A percentile compares a stretch with the other conserved stretches of the same genome.
phyloP scores from a whole-genome alignment of 1,284 basidiomycete genomes.

The Sporisorium iseilematis-ciliati region DNA sequence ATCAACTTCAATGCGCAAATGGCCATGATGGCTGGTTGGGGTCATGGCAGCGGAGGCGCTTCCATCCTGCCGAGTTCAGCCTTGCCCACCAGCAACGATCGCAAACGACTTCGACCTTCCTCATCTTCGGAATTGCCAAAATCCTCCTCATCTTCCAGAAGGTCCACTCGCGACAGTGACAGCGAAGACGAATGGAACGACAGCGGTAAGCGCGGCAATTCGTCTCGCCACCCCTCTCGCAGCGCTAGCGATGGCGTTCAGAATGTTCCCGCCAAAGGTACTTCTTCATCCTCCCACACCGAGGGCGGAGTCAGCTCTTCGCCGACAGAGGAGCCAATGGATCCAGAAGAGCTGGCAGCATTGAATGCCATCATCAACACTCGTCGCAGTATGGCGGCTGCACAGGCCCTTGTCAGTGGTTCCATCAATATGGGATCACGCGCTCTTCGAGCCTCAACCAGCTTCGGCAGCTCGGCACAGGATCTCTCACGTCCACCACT shows the following conservation, averaged over 20 bases:
- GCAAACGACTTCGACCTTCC: constrained; percentile 31
- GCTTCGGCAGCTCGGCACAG: constrained; percentile 36
- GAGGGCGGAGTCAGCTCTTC: constrained; percentile 16
- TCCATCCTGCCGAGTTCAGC: constrained; percentile 36
- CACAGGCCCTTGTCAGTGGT: constrained; percentile 64
- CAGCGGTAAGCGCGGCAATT: background rate
- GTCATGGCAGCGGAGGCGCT: constrained; percentile 54
- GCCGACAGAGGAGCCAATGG: constrained; percentile 53
- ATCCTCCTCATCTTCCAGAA: constrained; percentile 18
- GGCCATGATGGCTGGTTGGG: constrained; percentile 64
- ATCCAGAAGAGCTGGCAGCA: constrained; percentile 66
- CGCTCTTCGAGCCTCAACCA: constrained; percentile 26
- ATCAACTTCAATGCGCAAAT: constrained; percentile 65
- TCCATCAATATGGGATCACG: constrained; percentile 32
- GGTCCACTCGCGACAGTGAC: constrained; percentile 19
- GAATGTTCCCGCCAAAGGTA: background rate
- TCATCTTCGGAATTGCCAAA: constrained; percentile 16
- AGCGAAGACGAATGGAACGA: constrained; percentile 11
- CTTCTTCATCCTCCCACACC: background rate
- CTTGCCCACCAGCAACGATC: constrained; percentile 17
- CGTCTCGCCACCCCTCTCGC: constrained; percentile 5
- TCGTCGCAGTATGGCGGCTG: constrained; percentile 65
- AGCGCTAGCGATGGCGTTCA: background rate
- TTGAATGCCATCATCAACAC: constrained; percentile 70
- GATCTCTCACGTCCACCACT: constrained; percentile 30